A percentile compares a stretch with the other conserved stretches of the same genome.
phyloP scores from a whole-genome alignment of 306 rosid genomes.

The Prunus mongolica region DNA sequence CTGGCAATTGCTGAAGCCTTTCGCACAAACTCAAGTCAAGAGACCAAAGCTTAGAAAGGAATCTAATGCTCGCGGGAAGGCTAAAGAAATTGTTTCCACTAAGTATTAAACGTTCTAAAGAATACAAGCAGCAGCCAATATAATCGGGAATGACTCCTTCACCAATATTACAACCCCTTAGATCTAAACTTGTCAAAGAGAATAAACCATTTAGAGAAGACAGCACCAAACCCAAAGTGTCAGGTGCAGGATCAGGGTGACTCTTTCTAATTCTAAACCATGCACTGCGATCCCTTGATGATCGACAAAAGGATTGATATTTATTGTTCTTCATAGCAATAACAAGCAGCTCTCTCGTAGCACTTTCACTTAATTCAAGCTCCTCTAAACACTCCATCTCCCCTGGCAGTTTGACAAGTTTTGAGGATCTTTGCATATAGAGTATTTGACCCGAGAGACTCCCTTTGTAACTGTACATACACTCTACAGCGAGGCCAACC shows the following conservation, averaged over 20 bases:
- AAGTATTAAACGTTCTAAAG: neutral
- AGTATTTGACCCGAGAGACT: neutral
- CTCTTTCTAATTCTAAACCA: neutral
- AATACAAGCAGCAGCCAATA: slow-evolving; percentile 1
- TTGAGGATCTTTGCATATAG: neutral
- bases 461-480: rapidly evolving
- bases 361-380: neutral
- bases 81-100: slow-evolving; percentile 2
- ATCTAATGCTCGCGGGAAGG: slow-evolving; percentile 6
- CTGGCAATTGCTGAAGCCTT: slow-evolving; percentile 8
- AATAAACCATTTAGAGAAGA: neutral
- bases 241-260: neutral
- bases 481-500: too few relatives aligned
- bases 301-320: rapidly evolving
- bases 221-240: neutral
- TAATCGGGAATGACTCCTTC: neutral
- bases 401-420: neutral
- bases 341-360: neutral
- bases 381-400: neutral
- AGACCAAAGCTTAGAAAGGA: neutral
- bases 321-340: neutral
- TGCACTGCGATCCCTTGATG: neutral
- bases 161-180: neutral
- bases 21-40: neutral
- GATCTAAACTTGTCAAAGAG: neutral